Conservation (phyloP, 495 filamentous ascomycete species). For the Schizothecium vesticola region DNA sequence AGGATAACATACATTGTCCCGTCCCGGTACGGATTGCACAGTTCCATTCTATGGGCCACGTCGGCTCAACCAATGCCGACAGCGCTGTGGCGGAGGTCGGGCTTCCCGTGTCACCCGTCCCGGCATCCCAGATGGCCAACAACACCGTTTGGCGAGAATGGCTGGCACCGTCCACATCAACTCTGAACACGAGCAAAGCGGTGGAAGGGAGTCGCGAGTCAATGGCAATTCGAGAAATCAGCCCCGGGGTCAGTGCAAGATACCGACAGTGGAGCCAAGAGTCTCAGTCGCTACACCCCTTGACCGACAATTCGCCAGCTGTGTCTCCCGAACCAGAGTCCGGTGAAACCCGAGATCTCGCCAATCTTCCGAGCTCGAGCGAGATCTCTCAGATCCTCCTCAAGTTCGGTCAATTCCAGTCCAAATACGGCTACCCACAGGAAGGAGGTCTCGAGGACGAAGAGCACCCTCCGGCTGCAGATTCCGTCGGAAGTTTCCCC, state of each 20-base stretch:
- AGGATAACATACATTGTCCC: slow-evolving; percentile 9
- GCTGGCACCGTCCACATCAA: slow-evolving; percentile 15
- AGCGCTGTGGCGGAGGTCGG: slow-evolving; percentile 25
- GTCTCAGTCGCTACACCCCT: background rate
- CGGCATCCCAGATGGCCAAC: slow-evolving; percentile 16
- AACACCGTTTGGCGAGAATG: slow-evolving; percentile 21
- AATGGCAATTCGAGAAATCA: slow-evolving; percentile 7
- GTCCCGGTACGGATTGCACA: slow-evolving; percentile 12
- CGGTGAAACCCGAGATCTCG: background rate
- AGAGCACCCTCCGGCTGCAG: background rate
- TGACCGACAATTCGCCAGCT: background rate
- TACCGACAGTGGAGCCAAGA: background rate
- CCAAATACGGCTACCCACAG: slow-evolving; percentile 16
- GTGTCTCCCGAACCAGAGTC: background rate
- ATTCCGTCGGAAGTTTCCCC: background rate
- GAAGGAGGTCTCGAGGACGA: background rate
- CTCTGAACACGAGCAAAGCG: slow-evolving; percentile 5
- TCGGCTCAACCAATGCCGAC: slow-evolving; percentile 18
- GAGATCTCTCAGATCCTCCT: slow-evolving; percentile 13
- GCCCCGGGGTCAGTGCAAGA: slow-evolving; percentile 24
- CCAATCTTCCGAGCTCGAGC: slow-evolving; percentile 8
- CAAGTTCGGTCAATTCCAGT: slow-evolving; percentile 12
- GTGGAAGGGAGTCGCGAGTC: slow-evolving; percentile 14
- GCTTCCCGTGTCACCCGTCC: slow-evolving; percentile 9
- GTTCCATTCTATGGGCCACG: background rate